Evolutionary conservation across 768 basidiomycete genomes (phyloP).

Genomic region (Auricularia cornea): DNA sequence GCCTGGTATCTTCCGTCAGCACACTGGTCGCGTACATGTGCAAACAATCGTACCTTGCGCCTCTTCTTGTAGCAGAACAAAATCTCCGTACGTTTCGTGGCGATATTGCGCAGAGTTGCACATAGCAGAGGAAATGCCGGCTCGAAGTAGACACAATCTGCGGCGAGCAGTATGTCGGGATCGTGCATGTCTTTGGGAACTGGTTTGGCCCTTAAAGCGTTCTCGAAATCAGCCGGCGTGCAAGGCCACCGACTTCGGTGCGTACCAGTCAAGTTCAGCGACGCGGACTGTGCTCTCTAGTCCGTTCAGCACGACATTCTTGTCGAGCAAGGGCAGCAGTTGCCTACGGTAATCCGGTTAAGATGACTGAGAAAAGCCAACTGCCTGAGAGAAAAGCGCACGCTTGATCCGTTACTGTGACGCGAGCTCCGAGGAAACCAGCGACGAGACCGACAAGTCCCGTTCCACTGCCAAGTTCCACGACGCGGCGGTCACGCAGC

Average conservation of each 20-base stretch:
- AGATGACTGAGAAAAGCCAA: slow-evolving; percentile 2
- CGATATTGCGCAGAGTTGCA: slow-evolving; percentile 62
- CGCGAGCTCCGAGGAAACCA: slow-evolving; percentile 51
- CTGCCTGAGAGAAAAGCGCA: slow-evolving; percentile 35
- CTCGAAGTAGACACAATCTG: slow-evolving; percentile 95
- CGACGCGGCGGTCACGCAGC: slow-evolving; percentile 46
- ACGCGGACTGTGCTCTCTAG: slow-evolving; percentile 45
- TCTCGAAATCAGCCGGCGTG: slow-evolving; percentile 6
- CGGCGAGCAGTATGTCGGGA: slow-evolving; percentile 72
- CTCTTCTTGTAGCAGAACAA: slow-evolving; percentile 93
- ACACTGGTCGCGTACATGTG: no score
- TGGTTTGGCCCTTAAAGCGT: slow-evolving; percentile 50
- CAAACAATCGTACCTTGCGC: slow-evolving; percentile 77
- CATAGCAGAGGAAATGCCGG: slow-evolving; percentile 86
- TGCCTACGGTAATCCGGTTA: slow-evolving; percentile 42
- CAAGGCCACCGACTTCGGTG: slow-evolving; percentile 4
- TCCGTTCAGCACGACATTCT: slow-evolving; percentile 62
- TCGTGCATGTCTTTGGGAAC: slow-evolving; percentile 37
- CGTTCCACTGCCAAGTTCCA: slow-evolving; percentile 89
- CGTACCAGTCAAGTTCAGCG: slow-evolving; percentile 77
- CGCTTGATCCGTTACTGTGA: slow-evolving; percentile 88
- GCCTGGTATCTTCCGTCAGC: slow-evolving; percentile 39
- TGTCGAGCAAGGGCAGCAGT: slow-evolving; percentile 67
- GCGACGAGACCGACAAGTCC: slow-evolving; percentile 87
- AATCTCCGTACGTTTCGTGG: slow-evolving; percentile 45